Evolutionary conservation across 305 asterid species (phyloP).

Genomic region (Monarda citriodora): DNA sequence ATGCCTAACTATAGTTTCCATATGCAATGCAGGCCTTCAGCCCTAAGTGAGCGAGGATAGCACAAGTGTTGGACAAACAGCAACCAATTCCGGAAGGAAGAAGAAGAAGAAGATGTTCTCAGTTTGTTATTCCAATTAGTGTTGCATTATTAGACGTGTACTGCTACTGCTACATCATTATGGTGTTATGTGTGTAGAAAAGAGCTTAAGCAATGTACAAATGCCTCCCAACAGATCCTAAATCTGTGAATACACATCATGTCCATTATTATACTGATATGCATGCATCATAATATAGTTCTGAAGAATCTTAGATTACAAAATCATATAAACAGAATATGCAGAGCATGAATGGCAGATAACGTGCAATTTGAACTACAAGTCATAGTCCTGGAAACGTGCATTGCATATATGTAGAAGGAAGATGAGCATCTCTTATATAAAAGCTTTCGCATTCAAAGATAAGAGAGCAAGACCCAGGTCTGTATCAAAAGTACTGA

Average conservation of each 20-base stretch:
- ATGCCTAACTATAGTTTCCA: slow-evolving; percentile 15
- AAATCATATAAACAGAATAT: not conserved
- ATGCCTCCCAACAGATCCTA: slow-evolving; percentile 34
- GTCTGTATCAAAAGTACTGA: not conserved
- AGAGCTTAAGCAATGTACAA: slow-evolving; percentile 63
- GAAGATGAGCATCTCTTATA: not conserved
- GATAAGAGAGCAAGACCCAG: slow-evolving; percentile 1
- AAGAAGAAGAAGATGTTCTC: slow-evolving; percentile 11
- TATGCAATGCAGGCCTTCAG: slow-evolving; percentile 66
- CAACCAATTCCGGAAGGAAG: slow-evolving; percentile 17
- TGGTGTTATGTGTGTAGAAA: slow-evolving; percentile 33
- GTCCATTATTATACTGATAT: slow-evolving; percentile 16
- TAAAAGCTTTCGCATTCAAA: slow-evolving; percentile 1
- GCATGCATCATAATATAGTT: slow-evolving; percentile 10
- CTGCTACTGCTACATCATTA: slow-evolving; percentile 26
- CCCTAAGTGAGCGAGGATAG: slow-evolving; percentile 63
- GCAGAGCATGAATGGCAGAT: not conserved
- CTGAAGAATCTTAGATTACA: not conserved
- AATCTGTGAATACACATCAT: slow-evolving; percentile 20
- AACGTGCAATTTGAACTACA: not conserved
- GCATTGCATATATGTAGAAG: not conserved
- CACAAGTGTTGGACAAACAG: slow-evolving; percentile 26
- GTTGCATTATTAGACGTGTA: slow-evolving; percentile 34
- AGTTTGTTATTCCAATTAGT: slow-evolving; percentile 36
- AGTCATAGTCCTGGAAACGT: not conserved